Evolutionary conservation across 768 basidiomycete genomes (phyloP).

Genomic region (Trametes sanguinea): DNA sequence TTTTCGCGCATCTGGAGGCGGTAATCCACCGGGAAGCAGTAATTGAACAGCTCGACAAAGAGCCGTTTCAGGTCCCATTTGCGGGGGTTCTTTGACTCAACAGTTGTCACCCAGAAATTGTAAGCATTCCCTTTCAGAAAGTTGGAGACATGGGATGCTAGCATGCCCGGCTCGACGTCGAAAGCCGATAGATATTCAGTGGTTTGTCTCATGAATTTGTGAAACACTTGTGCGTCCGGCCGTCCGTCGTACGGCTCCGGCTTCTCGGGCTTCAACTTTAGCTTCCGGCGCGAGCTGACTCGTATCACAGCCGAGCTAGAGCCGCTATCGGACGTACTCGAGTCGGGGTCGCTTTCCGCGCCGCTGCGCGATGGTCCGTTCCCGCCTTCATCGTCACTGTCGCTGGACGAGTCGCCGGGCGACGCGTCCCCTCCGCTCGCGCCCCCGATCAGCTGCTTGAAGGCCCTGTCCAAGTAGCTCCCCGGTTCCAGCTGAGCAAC

Average conservation of each 20-base stretch:
- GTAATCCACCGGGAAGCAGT: conserved; percentile 29
- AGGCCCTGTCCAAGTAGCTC: conserved; percentile 16
- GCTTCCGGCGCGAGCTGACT: neutral
- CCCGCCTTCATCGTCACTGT: too few species aligned
- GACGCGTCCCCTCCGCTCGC: neutral
- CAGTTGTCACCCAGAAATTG: conserved; percentile 29
- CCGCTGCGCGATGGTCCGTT: too few species aligned
- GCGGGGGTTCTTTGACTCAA: conserved; percentile 8
- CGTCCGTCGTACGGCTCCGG: conserved; percentile 19
- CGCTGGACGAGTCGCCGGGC: neutral
- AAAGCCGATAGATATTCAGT: conserved; percentile 14
- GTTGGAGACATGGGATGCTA: conserved; percentile 1
- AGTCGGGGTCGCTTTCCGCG: too few species aligned
- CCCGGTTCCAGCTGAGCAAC: conserved; percentile 9
- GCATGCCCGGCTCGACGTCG: neutral
- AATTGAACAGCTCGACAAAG: conserved; percentile 26
- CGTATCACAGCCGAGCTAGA: neutral
- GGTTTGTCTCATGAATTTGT: conserved; percentile 18
- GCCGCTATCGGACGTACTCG: neutral
- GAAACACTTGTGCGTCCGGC: conserved; percentile 14
- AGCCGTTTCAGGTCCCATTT: conserved; percentile 21
- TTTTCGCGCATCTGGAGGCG: conserved; percentile 15
- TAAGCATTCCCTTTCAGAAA: conserved; percentile 28
- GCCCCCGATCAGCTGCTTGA: neutral
- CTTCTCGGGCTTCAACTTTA: conserved; percentile 6